Percentiles rank a stretch among this genome's conserved stretches.
phyloP scores from a whole-genome alignment of 2,329 filamentous ascomycete species.

The Trichoderma aggressivum region DNA sequence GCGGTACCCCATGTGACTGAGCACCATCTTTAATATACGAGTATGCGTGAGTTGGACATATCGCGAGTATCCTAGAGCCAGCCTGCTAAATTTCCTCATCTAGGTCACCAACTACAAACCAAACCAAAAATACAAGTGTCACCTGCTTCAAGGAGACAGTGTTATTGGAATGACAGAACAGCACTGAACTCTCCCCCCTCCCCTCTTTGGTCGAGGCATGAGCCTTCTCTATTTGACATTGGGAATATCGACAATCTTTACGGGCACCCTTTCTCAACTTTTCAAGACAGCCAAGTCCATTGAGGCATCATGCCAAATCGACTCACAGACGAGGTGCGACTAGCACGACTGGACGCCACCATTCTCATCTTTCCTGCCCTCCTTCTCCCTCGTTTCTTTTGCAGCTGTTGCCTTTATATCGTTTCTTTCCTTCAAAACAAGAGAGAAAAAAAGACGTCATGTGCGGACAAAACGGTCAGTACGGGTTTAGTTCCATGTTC shows the following conservation, averaged over 20 bases:
- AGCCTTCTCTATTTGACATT: background rate
- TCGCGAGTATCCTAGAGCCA: background rate
- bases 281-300: background rate
- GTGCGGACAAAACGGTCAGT: background rate
- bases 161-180: background rate
- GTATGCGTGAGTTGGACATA: background rate
- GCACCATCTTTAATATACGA: background rate
- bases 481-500: background rate
- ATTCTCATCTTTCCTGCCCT: background rate
- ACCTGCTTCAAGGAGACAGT: background rate
- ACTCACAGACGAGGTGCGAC: background rate
- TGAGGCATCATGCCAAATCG: background rate
- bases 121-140: background rate
- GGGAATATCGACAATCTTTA: background rate
- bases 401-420: background rate
- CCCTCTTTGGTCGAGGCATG: background rate
- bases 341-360: background rate
- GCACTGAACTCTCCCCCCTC: background rate
- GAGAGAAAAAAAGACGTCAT: background rate
- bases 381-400: background rate
- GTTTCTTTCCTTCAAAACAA: background rate
- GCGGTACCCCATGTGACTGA: slow-evolving; percentile 43
- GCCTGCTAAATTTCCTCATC: background rate
- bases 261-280: background rate
- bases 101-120: background rate